Base-by-base conservation (phyloP, 2,329 filamentous ascomycete genomes). In the Beauveria medogensis region DNA sequence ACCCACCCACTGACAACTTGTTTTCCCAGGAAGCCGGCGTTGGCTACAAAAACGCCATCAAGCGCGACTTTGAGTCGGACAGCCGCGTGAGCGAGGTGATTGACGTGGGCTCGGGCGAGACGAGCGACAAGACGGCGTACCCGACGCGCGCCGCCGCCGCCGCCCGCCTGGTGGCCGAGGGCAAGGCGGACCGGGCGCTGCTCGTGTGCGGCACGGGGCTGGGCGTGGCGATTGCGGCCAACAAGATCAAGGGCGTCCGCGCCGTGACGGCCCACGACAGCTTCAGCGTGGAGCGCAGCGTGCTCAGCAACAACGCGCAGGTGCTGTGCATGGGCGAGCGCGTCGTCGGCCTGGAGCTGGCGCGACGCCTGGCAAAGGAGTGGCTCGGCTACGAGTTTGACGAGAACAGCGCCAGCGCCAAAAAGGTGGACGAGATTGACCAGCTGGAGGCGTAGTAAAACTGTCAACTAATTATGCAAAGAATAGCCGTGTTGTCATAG, bases 201-300 rank as follows among this genome's bases (percentile, higher is more conserved):
- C 77, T 92, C 47, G 90, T 95, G 77, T 95, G 91, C 76, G 91
- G 91, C 2, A 95, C 91, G 0, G 91, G 91, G 0, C 82, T 96
- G 8, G 91, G 91, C 22, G 91, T 96, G 8, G 91, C 91, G 67
- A 95, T 95, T 71, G 78, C 84, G n/a, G 91, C 91, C 66, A 95
- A 95, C 80, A 95, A 95, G 74, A 85, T 95, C 65, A 87, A 86
- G 61, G 91, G 91, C 6, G 85, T 95, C 63, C 80, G 91, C 26
- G 91, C 91, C n/a, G 91, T 95, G 20, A 95, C 91, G 5, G 91
- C 91, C 1, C 91, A 96, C 72, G 91, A 95, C 71, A 87, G 86
- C 66, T 96, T 92, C 78, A 87, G 83, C 60, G 90, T 95, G 6
- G 91, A 95, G 80, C 78, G 90, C 55, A 86, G 88, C 22, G 83